A percentile compares a stretch with the other conserved stretches of the same genome.
Evolutionary conservation across 1,284 basidiomycete genomes (phyloP).

Genomic region (Cystobasidiaceae sp.): DNA sequence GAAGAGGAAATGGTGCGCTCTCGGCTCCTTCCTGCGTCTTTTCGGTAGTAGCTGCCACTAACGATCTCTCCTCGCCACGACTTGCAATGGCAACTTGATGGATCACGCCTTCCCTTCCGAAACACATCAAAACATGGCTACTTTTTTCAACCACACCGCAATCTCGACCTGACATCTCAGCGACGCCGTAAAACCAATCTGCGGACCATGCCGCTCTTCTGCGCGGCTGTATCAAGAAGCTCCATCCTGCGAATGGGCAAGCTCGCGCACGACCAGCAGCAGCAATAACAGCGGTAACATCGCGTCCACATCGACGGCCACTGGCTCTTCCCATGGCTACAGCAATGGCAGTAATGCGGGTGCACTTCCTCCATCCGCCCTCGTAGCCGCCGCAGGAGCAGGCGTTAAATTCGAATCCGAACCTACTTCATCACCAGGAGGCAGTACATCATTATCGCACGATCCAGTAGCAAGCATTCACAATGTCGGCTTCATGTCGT

Average conservation of each 20-base stretch:
- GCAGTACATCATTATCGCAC: too few species aligned
- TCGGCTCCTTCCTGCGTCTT: background rate
- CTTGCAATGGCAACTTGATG: background rate
- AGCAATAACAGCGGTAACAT: too few species aligned
- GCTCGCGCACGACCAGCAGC: too few species aligned
- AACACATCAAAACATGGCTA: background rate
- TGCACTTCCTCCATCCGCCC: too few species aligned
- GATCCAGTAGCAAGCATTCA: too few species aligned
- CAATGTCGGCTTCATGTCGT: too few species aligned
- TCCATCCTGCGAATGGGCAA: slow-evolving; percentile 16
- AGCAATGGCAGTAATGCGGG: background rate
- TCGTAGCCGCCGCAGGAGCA: too few species aligned
- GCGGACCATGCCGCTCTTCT: slow-evolving; percentile 7
- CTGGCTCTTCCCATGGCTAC: background rate
- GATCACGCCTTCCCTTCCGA: too few species aligned
- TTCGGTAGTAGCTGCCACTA: background rate
- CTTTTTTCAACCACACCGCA: background rate
- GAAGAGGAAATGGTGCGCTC: slow-evolving; percentile 29
- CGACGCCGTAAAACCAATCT: slow-evolving; percentile 4
- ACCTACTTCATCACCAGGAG: too few species aligned
- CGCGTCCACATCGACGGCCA: too few species aligned
- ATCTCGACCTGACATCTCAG: too few species aligned
- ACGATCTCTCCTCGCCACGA: background rate
- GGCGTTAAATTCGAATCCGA: too few species aligned
- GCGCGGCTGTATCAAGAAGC: slow-evolving; percentile 24